Evolutionary conservation across 768 basidiomycete genomes (phyloP).

Genomic region (Boletales sp.): DNA sequence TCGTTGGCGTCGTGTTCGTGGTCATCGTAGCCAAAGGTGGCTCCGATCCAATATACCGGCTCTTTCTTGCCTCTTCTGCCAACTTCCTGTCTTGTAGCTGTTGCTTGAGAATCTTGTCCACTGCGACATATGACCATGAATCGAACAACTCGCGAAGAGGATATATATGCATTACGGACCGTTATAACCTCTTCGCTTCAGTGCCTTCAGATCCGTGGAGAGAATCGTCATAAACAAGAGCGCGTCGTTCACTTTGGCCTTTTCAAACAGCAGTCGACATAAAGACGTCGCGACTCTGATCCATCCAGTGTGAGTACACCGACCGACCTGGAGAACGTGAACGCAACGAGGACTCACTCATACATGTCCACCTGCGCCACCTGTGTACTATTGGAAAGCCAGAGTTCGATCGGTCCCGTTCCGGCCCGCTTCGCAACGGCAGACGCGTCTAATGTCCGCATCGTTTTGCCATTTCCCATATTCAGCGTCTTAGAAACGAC

Average conservation of each 20-base stretch:
- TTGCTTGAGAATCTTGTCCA: slow-evolving; percentile 86
- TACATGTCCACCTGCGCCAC: slow-evolving; percentile 73
- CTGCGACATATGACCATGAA: slow-evolving; percentile 35
- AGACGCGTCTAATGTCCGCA: slow-evolving; percentile 64
- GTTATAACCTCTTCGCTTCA: slow-evolving; percentile 84
- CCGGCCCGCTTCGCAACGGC: slow-evolving; percentile 59
- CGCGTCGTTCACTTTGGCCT: slow-evolving; percentile 80
- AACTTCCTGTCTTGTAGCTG: slow-evolving; percentile 66
- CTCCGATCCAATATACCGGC: slow-evolving; percentile 21
- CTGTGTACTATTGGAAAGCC: slow-evolving; percentile 63
- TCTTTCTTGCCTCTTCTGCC: slow-evolving; percentile 42
- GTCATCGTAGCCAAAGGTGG: not conserved
- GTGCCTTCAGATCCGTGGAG: slow-evolving; percentile 79
- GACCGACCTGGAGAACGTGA: not conserved
- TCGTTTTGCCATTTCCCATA: slow-evolving; percentile 45
- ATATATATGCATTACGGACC: slow-evolving; percentile 39
- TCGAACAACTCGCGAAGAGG: not conserved
- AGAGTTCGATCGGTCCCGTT: slow-evolving; percentile 66
- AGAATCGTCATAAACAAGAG: slow-evolving; percentile 91
- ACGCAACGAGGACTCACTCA: slow-evolving; percentile 56
- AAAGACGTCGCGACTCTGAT: slow-evolving; percentile 79
- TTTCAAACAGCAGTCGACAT: slow-evolving; percentile 74
- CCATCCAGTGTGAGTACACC: not conserved
- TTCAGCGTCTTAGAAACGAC: slow-evolving; percentile 58
- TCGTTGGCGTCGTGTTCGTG: not conserved